phyloP scores from a whole-genome alignment of 2,329 filamentous ascomycete species.

The Arthrobotrys iridis region DNA sequence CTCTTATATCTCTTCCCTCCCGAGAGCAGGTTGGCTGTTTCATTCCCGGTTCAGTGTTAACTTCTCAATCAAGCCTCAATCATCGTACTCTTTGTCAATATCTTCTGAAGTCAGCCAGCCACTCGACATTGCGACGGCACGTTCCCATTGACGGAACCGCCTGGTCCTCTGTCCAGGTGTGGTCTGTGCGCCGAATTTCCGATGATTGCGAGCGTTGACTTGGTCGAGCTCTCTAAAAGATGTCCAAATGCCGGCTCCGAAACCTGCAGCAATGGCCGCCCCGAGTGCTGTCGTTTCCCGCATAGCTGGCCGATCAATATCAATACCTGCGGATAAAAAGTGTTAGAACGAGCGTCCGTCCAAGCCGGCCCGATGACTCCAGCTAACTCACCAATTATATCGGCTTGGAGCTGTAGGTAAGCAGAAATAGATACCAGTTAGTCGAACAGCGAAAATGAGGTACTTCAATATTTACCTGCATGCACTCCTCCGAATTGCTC shows the following conservation, averaged over 20 bases:
- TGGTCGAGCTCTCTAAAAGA: slow-evolving; percentile 13
- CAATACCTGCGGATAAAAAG: slow-evolving; percentile 67
- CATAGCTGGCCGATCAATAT: slow-evolving; percentile 85
- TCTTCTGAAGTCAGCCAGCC: slow-evolving; percentile 50
- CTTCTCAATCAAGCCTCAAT: background rate
- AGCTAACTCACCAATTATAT: slow-evolving; percentile 71
- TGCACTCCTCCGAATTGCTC: slow-evolving; percentile 86
- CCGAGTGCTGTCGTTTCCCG: slow-evolving; percentile 89
- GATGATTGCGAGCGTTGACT: slow-evolving; percentile 41
- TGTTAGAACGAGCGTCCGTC: background rate
- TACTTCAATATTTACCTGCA: slow-evolving; percentile 70
- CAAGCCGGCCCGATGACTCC: background rate
- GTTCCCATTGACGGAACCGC: slow-evolving; percentile 42
- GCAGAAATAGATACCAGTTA: slow-evolving; percentile 46
- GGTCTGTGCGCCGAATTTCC: slow-evolving; percentile 25
- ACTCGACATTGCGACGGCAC: slow-evolving; percentile 44
- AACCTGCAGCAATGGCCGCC: slow-evolving; percentile 87
- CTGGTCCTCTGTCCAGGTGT: background rate
- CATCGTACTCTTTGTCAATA: slow-evolving; percentile 47
- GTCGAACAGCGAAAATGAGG: too few species aligned
- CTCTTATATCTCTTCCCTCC: background rate
- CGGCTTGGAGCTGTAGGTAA: slow-evolving; percentile 75
- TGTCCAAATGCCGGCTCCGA: slow-evolving; percentile 61
- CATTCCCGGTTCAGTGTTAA: background rate
- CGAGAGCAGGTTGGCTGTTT: background rate